These are phyloP conservation scores for Trametes maxima DNA, from an alignment of 768 basidiomycete genomes.

Conservation along the genomic window DNA sequence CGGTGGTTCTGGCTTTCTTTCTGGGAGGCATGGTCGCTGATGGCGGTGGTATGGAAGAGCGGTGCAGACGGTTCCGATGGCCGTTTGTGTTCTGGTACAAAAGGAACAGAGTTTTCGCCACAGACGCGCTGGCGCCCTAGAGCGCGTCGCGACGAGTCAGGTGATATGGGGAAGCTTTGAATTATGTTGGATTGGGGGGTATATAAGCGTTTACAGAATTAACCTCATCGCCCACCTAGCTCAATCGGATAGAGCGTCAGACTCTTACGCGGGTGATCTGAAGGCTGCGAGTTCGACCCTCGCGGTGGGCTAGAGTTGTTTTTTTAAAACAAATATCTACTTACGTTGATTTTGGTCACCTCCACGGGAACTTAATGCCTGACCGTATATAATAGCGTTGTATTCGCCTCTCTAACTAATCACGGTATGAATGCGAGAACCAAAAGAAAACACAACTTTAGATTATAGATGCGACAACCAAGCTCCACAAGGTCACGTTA, in stretches of 20 bases:
- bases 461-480: no score
- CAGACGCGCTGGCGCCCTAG: background rate
- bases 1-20: background rate
- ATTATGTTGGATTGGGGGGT: no score
- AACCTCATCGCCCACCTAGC: conserved; percentile 52
- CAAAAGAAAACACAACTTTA: no score
- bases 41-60: background rate
- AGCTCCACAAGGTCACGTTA: no score
- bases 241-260: conserved; percentile 70
- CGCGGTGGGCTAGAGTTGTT: conserved; percentile 51
- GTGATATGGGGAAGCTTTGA: background rate
- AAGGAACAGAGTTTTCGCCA: background rate
- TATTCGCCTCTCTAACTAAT: no score
- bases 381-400: no score
- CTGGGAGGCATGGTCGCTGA: background rate
- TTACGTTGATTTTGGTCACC: no score
- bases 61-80: background rate
- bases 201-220: background rate
- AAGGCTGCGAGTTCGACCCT: conserved; percentile 68
- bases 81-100: background rate
- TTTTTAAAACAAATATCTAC: background rate
- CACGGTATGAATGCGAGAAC: no score
- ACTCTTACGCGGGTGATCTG: conserved; percentile 55
- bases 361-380: no score
- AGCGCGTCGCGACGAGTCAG: background rate